phyloP scores from a whole-genome alignment of 306 rosid species.

The Inga laurina region DNA sequence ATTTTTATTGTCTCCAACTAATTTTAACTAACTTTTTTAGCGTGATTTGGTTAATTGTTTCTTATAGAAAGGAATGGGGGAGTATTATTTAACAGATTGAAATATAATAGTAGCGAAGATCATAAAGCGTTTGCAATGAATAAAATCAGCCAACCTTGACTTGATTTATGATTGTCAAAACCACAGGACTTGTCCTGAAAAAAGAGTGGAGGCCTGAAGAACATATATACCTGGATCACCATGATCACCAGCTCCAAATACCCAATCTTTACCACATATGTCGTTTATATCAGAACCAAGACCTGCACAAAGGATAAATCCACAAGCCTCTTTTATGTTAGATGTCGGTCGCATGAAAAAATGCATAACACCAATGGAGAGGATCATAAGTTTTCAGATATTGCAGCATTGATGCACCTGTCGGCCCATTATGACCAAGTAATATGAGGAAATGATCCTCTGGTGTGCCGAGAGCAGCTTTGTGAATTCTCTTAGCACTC shows the following conservation, averaged over 20 bases:
- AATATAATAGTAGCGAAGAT: not conserved
- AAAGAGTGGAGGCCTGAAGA: conserved; percentile 2
- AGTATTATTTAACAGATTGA: not conserved
- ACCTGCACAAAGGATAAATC: conserved; percentile 50
- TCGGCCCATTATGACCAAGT: conserved; percentile 21
- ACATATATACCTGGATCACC: conserved; percentile 77
- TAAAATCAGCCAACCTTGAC: not conserved
- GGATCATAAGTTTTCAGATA: not conserved
- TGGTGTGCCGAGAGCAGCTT: conserved; percentile 48
- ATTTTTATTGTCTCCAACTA: no score
- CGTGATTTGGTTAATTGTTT: no score
- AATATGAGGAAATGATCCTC: conserved; percentile 23
- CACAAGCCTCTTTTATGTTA: conserved; percentile 26
- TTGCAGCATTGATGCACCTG: conserved; percentile 12
- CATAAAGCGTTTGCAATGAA: not conserved
- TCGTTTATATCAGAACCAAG: conserved; percentile 84
- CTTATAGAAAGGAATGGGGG: no score
- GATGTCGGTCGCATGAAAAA: not conserved
- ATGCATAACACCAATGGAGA: not conserved
- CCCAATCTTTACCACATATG: conserved; percentile 98
- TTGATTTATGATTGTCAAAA: conserved; percentile 9
- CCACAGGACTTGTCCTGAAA: conserved; percentile 14
- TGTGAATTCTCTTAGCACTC: conserved; percentile 57
- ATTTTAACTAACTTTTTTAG: no score
- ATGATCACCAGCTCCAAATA: conserved; percentile 63